Evolutionary conservation across 495 filamentous ascomycete species (phyloP).

Genomic region (Lasiosphaeriaceae sp.): DNA sequence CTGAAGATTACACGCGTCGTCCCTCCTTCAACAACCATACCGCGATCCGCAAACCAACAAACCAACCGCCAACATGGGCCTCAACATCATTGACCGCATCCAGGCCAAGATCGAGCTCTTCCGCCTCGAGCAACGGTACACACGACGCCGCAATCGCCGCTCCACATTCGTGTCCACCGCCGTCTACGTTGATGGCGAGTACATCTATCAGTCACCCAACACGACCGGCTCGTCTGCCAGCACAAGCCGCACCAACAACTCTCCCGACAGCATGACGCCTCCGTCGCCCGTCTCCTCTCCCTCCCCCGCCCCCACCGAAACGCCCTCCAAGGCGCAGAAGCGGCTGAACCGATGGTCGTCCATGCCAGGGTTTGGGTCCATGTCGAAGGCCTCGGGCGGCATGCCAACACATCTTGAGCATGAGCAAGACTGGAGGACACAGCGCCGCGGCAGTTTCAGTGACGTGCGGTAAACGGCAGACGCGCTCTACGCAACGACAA

Average conservation of each 20-base stretch:
- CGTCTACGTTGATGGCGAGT: conserved; percentile 89
- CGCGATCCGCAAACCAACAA: not conserved
- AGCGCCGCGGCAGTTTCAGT: not conserved
- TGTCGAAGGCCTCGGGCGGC: not conserved
- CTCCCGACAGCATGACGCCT: conserved; percentile 8
- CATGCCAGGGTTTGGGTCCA: conserved; percentile 43
- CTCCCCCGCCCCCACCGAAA: not conserved
- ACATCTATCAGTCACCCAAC: conserved; percentile 61
- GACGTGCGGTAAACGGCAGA: not conserved
- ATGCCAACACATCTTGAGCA: not conserved
- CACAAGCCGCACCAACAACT: conserved; percentile 30
- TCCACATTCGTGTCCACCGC: conserved; percentile 82
- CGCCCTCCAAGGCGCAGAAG: conserved; percentile 25
- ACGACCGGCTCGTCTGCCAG: conserved; percentile 45
- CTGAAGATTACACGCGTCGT: not conserved
- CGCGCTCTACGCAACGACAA: too few species aligned
- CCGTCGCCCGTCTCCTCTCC: conserved; percentile 6
- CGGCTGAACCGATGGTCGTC: conserved; percentile 42
- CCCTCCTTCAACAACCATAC: not conserved
- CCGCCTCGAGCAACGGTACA: conserved; percentile 90
- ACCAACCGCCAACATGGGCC: conserved; percentile 27
- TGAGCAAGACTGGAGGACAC: not conserved
- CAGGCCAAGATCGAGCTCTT: conserved; percentile 76
- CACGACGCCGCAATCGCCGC: conserved; percentile 73
- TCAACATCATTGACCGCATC: conserved; percentile 46